These are phyloP conservation scores for Aaosphaeria pasadenensis DNA, from an alignment of 2,329 filamentous ascomycete species.

Conservation along the genomic window DNA sequence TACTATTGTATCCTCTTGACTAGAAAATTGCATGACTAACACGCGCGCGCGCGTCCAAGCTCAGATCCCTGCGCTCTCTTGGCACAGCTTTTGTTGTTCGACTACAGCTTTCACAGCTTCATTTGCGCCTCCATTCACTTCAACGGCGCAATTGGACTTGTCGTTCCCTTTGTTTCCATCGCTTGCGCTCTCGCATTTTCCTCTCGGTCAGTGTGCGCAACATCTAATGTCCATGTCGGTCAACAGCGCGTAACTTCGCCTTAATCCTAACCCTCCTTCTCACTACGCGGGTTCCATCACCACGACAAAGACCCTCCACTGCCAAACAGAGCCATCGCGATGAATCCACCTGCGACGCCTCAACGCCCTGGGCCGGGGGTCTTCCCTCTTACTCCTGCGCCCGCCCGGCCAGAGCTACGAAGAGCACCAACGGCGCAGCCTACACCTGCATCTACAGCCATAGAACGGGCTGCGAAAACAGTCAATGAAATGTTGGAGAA, in stretches of 20 bases:
- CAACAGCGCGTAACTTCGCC: conserved; percentile 26
- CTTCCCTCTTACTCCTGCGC: conserved; percentile 72
- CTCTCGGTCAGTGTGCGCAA: conserved; percentile 7
- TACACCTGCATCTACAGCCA: conserved; percentile 53
- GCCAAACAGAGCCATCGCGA: conserved; percentile 19
- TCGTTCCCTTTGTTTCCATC: conserved; percentile 13
- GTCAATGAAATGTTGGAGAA: conserved; percentile 75
- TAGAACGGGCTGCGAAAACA: conserved; percentile 76
- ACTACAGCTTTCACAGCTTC: conserved; percentile 15
- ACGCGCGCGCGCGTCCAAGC: conserved; percentile 3
- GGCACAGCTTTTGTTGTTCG: conserved; percentile 25
- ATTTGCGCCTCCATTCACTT: conserved; percentile 1
- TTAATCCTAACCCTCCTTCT: conserved; percentile 22
- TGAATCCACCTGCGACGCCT: conserved; percentile 49
- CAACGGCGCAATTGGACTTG: conserved; percentile 26
- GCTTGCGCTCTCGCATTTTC: conserved; percentile 4
- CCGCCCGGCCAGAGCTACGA: conserved; percentile 28
- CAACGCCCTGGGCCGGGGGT: conserved; percentile 72
- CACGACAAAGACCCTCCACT: conserved; percentile 10
- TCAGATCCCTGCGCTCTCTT: conserved; percentile 8
- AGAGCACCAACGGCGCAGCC: conserved; percentile 20
- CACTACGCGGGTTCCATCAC: conserved; percentile 1
- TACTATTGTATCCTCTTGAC: too few relatives aligned
- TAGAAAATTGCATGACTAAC: too few relatives aligned
- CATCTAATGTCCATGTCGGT: conserved; percentile 23